Evolutionary conservation across 495 filamentous ascomycete genomes (phyloP), one percentile per base, ranked within the genome.

Genomic region (Hapsidospora chrysogenum): DNA sequence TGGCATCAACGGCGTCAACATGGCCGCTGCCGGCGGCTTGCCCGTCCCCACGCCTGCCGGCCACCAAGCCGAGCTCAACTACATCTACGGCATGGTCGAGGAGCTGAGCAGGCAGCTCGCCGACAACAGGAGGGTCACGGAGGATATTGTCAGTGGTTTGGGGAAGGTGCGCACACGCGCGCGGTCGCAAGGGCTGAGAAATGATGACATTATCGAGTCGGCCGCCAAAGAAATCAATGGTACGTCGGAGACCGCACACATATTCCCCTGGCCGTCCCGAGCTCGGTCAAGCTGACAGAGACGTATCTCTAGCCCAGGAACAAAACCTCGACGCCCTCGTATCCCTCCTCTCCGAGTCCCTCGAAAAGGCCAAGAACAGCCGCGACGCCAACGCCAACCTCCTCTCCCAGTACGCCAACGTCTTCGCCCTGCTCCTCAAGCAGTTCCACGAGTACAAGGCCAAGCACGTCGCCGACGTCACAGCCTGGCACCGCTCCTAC

Each of bases 41-140:
- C 50, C 48, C 45, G 49, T 45, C n/a, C 76, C 80, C 14, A 76
- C 77, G 48, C 78, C 76, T 37, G 80, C 81, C 16, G 82, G 83
- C 14, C 81, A 87, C 46, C 80, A 87, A 58, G 79, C 81, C 59
- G 84, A 92, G 51, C 70, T 89, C 40, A 82, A 85, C 48, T 77
- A 82, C 51, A 70, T 92, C 29, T 85, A 84, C 50, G 67, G 74
- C 31, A 78, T 85, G 70, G 78, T 92, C 13, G 65, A 85, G 38
- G 78, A 87, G 50, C 59, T 92, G 43, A 81, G 76, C 40, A 70
- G 76, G 17, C 68, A 82, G 38, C 63, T 86, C 14, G 74, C 76
- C 45, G 71, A 78, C 28, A 92, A 89, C 51, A 72, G 80, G 36
- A 76, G 78, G 36, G 70, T 79, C 33, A 78, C 81, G 6, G 72